Evolutionary conservation across 2,329 filamentous ascomycete genomes (phyloP), one percentile per base, ranked within the genome.

Genomic region (Aspergillus quadrilineatus): DNA sequence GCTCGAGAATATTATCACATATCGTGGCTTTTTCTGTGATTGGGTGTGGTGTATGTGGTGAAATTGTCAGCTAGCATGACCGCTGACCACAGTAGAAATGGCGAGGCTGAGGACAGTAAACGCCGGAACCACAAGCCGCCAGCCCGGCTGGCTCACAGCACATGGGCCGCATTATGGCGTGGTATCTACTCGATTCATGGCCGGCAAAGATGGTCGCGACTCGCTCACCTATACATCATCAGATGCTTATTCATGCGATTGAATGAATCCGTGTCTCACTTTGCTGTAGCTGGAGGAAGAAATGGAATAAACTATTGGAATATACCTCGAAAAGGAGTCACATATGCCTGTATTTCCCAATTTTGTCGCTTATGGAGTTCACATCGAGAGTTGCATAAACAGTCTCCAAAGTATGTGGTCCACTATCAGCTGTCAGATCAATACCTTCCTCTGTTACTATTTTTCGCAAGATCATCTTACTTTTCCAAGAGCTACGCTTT

Each of bases 281-380:
- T 37, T n/a, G 30, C 47, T 49, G 28, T 37, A 49, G 43, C 30
- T 22, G 3, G 34, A 49, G 30, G 30, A 49, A 34, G 48, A 22
- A 7, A 53, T 52, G 56, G 58, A 43, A 59, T 60, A 53, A 55
- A 58, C 44, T 58, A 30, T 49, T 50, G 48, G 32, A 32, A n/a
- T 55, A 34, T 29, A 26, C 51, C 42, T 44, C 48, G 46, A 43
- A 44, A 57, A 61, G 57, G 47, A 61, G 61, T 63, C 61, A 63
- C 59, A 61, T 58, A 34, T 57, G 55, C 55, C 37, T 50, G 44
- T 37, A 44, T 49, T 50, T 39, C 39, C 44, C 22, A 42, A 14
- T 44, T 43, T 50, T 43, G 53, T 44, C 50, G 46, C 53, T 52
- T 50, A 42, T 53, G 45, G 44, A 58, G 37, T 59, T 52, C 49